Conservation (phyloP, 78 protist species). For the Dictyostelium discoideum region DNA sequence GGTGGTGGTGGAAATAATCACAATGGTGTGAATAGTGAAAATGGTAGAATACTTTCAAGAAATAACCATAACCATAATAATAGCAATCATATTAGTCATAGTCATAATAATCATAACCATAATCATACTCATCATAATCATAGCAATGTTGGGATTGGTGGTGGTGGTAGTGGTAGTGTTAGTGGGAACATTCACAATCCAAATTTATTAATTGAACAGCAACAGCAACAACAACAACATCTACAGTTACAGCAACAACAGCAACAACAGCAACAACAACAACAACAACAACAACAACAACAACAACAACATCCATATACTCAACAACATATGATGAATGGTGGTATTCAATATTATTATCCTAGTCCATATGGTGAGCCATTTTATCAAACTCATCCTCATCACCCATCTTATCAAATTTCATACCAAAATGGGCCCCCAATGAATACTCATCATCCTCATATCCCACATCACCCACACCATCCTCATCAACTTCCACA, state of each 20-base stretch:
- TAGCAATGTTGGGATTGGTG: neutral
- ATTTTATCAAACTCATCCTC: neutral
- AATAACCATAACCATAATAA: neutral
- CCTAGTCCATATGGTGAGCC: neutral
- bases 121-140: neutral
- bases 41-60: neutral
- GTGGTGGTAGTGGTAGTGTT: neutral
- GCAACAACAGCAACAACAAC: neutral
- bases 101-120: no score
- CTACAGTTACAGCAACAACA: neutral
- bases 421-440: neutral
- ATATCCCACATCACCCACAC: neutral
- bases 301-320: neutral
- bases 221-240: neutral
- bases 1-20: neutral
- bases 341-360: neutral
- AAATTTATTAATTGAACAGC: neutral
- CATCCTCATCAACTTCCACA: neutral
- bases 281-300: no score
- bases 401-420: neutral
- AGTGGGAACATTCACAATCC: neutral
- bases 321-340: neutral
- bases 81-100: neutral
- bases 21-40: neutral
- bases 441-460: neutral